phyloP scores from a whole-genome alignment of 768 basidiomycete species.

The Daedaleopsis nitida region DNA sequence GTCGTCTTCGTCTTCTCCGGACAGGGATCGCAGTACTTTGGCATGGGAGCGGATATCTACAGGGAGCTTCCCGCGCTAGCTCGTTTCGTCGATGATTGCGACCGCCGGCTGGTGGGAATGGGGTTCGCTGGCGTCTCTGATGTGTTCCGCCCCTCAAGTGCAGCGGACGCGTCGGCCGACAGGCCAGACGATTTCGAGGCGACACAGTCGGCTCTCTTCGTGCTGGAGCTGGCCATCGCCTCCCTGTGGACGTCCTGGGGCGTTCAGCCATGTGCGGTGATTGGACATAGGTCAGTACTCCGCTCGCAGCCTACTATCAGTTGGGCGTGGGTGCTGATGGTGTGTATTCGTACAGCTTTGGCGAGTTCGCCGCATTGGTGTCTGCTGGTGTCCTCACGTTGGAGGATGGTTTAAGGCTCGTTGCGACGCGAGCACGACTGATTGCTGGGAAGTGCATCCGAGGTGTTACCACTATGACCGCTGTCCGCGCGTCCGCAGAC shows the following conservation, averaged over 20 bases:
- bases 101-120: constrained; percentile 46
- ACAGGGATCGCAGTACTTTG: constrained; percentile 66
- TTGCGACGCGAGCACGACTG: constrained; percentile 59
- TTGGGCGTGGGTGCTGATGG: too few relatives aligned
- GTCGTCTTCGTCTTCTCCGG: constrained; percentile 74
- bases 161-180: not conserved
- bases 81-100: constrained; percentile 57
- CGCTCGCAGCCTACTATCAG: not conserved
- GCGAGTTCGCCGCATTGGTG: constrained; percentile 74
- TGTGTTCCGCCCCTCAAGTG: constrained; percentile 30
- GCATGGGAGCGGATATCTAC: constrained; percentile 66
- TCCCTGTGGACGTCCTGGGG: constrained; percentile 74
- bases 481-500: constrained; percentile 43
- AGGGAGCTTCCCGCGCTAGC: constrained; percentile 48
- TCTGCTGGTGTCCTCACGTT: constrained; percentile 60
- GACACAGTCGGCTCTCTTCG: constrained; percentile 57
- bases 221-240: constrained; percentile 64
- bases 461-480: constrained; percentile 60
- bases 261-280: constrained; percentile 55
- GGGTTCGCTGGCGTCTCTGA: constrained; percentile 54
- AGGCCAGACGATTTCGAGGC: constrained; percentile 43
- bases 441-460: constrained; percentile 51
- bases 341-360: constrained; percentile 48
- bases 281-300: constrained; percentile 67
- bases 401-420: constrained; percentile 55